Evolutionary conservation across 805 yeast genomes (phyloP).

Genomic region (Saccharomycopsis oosterbeekiorum): DNA sequence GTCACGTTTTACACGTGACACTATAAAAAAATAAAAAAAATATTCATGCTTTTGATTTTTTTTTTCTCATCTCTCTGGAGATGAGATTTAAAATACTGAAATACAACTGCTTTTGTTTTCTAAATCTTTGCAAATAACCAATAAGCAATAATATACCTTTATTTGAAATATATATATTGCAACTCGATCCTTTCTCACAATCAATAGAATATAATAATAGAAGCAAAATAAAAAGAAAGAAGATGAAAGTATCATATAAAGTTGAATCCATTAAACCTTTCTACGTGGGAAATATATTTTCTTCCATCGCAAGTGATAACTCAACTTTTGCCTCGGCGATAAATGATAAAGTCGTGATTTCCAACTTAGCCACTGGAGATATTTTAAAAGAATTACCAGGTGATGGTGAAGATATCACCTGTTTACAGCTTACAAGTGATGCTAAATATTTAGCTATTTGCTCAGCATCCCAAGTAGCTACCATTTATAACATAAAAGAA

Average conservation of each 20-base stretch:
- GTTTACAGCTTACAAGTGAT: constrained; percentile 68
- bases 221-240: background rate
- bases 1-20: background rate
- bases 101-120: background rate
- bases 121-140: background rate
- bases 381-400: constrained; percentile 60
- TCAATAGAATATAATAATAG: background rate
- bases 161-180: too few relatives aligned
- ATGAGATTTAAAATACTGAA: background rate
- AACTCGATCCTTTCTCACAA: too few relatives aligned
- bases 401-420: constrained; percentile 70
- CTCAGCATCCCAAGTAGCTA: constrained; percentile 76
- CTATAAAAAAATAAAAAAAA: background rate
- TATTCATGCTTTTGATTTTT: background rate
- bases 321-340: constrained; percentile 67
- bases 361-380: constrained; percentile 51
- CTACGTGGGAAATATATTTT: constrained; percentile 77
- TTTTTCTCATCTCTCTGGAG: background rate
- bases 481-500: constrained; percentile 39
- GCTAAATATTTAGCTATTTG: constrained; percentile 59
- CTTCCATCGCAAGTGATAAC: constrained; percentile 55
- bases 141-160: too few relatives aligned
- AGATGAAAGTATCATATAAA: constrained; percentile 6
- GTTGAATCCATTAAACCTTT: constrained; percentile 58
- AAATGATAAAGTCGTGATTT: constrained; percentile 64